phyloP scores from a whole-genome alignment of 371 early-diverging fungal species.

The Circinella minor region DNA sequence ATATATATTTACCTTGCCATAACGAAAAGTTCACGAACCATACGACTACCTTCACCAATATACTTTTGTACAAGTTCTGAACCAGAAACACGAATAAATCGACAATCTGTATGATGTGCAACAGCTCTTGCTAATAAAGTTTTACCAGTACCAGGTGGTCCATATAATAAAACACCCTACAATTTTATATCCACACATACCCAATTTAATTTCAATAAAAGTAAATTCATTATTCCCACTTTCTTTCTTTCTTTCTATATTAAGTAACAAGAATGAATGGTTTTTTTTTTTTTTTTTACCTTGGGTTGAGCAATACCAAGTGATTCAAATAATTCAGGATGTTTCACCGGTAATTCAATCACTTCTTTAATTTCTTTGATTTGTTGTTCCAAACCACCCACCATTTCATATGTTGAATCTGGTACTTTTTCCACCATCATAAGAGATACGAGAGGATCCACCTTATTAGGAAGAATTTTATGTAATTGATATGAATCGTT shows the following conservation, averaged over 20 bases:
- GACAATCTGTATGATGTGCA: conserved; percentile 99
- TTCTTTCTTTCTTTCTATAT: too few species aligned
- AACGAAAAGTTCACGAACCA: conserved; percentile 99
- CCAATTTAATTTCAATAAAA: too few species aligned
- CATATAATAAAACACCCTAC: conserved; percentile 98
- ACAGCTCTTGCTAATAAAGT: conserved; percentile 99
- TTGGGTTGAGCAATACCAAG: conserved; percentile 55
- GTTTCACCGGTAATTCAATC: conserved; percentile 98
- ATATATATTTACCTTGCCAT: conserved; percentile 89
- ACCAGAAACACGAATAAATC: conserved; percentile 99
- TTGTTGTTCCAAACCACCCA: conserved; percentile 99
- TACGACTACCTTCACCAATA: conserved; percentile 99
- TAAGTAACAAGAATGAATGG: too few species aligned
- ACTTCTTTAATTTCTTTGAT: conserved; percentile 99
- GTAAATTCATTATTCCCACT: too few species aligned
- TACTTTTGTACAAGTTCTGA: conserved; percentile 99
- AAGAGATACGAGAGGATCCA: conserved; percentile 99
- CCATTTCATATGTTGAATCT: conserved; percentile 99
- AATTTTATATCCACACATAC: too few species aligned
- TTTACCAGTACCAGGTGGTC: conserved; percentile 99
- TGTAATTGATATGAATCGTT: conserved; percentile 99
- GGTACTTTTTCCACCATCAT: conserved; percentile 99
- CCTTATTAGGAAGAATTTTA: conserved; percentile 99
- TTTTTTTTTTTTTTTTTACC: too few species aligned
- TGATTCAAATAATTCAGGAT: conserved; percentile 63